These are phyloP conservation scores for Talaromyces sp. DNA, from an alignment of 2,329 filamentous ascomycete genomes.

Conservation along the genomic window DNA sequence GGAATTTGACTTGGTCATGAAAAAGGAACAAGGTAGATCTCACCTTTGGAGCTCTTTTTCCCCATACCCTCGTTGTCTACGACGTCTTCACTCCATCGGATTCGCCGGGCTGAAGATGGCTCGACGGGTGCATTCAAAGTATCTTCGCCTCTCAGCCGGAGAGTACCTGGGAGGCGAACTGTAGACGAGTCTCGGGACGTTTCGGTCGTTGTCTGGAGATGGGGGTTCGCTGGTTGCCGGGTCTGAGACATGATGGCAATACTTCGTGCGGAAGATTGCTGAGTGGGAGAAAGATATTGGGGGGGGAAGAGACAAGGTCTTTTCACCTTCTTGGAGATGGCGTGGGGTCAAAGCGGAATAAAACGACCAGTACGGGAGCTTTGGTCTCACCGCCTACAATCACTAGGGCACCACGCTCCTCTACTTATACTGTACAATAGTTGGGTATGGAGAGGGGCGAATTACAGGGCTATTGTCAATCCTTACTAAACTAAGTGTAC, in stretches of 20 bases:
- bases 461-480: no score
- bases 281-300: background rate
- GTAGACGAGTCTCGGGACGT: slow-evolving; percentile 21
- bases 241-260: slow-evolving; percentile 40
- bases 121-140: slow-evolving; percentile 11
- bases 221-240: slow-evolving; percentile 36
- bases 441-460: no score
- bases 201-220: slow-evolving; percentile 31
- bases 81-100: slow-evolving; percentile 91
- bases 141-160: slow-evolving; percentile 35
- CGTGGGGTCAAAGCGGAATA: background rate
- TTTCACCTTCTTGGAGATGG: background rate
- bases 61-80: slow-evolving; percentile 95
- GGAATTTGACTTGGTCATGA: slow-evolving; percentile 14
- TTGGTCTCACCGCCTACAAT: background rate
- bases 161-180: slow-evolving; percentile 31
- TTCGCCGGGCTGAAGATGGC: slow-evolving; percentile 58
- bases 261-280: no score
- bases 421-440: no score
- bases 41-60: slow-evolving; percentile 92
- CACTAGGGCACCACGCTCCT: background rate
- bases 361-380: no score
- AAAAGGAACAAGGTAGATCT: background rate
- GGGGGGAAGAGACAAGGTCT: background rate
- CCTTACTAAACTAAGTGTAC: no score